Conservation (phyloP, 2,329 filamentous ascomycete species). For the Exophiala sp. region DNA sequence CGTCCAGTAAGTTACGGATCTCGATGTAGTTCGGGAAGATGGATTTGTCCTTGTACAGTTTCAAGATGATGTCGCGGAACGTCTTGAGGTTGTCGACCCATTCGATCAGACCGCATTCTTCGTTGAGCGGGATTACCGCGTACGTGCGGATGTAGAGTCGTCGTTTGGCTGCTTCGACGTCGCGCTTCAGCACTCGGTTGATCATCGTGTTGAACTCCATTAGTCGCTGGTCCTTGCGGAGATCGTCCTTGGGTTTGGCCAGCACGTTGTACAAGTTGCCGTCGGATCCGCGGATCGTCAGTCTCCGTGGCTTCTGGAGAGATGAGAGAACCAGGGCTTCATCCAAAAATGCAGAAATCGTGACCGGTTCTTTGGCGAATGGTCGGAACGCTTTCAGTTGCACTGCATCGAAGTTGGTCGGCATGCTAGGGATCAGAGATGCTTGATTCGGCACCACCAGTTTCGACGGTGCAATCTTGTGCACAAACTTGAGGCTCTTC, state of each 20-base stretch:
- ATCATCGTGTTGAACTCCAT: constrained; percentile 99
- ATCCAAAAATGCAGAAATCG: constrained; percentile 71
- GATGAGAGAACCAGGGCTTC: constrained; percentile 87
- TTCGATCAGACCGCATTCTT: constrained; percentile 96
- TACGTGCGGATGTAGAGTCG: constrained; percentile 96
- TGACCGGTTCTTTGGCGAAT: constrained; percentile 79
- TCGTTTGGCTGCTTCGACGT: constrained; percentile 82
- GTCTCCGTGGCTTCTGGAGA: constrained; percentile 82
- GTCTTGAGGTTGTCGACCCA: constrained; percentile 97
- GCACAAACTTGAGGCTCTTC: constrained; percentile 77
- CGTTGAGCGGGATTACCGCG: constrained; percentile 90
- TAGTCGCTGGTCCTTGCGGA: constrained; percentile 92
- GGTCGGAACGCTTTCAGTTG: constrained; percentile 68
- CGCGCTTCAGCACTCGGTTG: constrained; percentile 85
- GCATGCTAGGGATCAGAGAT: constrained; percentile 75
- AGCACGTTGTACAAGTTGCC: constrained; percentile 82
- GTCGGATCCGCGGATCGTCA: constrained; percentile 82
- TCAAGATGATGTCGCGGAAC: constrained; percentile 80
- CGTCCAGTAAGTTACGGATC: constrained; percentile 56
- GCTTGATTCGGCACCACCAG: constrained; percentile 85
- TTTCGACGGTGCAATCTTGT: constrained; percentile 71
- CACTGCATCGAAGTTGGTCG: constrained; percentile 62
- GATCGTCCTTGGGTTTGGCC: constrained; percentile 96
- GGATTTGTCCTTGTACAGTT: constrained; percentile 68
- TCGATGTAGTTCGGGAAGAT: constrained; percentile 59